Evolutionary conservation across 73 alveolate species (phyloP).

Genomic region (Stentor roeselii): DNA sequence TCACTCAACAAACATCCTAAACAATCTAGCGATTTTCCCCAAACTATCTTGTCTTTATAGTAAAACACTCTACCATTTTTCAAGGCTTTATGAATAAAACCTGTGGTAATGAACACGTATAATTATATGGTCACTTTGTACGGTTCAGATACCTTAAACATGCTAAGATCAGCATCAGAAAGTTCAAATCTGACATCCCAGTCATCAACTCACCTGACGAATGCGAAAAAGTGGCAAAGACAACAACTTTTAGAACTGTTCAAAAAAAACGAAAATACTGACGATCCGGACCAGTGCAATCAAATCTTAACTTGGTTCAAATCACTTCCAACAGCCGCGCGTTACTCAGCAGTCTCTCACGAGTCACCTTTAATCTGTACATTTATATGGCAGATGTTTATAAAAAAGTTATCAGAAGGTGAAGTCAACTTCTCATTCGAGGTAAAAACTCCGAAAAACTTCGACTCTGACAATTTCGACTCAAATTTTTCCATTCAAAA

Average conservation of each 20-base stretch:
- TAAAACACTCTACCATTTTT: not conserved
- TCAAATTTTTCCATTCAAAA: not conserved
- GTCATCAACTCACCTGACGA: not conserved
- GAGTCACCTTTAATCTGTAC: not conserved
- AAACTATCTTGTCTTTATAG: no score
- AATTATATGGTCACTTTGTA: conserved; percentile 1
- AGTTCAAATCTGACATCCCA: not conserved
- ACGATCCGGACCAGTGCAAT: not conserved
- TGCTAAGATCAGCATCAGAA: conserved; percentile 7
- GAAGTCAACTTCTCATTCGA: not conserved
- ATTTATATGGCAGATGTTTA: conserved; percentile 21
- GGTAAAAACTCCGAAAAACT: not conserved
- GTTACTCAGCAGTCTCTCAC: not conserved
- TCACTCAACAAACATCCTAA: not conserved
- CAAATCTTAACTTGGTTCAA: not conserved
- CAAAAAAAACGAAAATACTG: not conserved
- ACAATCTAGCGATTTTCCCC: no score
- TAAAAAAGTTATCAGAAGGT: conserved; percentile 18
- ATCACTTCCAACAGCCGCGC: not conserved
- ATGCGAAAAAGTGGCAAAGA: not conserved
- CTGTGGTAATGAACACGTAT: not conserved
- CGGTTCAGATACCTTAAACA: not conserved
- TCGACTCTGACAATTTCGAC: not conserved
- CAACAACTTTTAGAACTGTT: not conserved
- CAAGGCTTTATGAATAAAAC: not conserved